Conservation (phyloP, 2,329 filamentous ascomycete species). For the Cercospora citrullina region DNA sequence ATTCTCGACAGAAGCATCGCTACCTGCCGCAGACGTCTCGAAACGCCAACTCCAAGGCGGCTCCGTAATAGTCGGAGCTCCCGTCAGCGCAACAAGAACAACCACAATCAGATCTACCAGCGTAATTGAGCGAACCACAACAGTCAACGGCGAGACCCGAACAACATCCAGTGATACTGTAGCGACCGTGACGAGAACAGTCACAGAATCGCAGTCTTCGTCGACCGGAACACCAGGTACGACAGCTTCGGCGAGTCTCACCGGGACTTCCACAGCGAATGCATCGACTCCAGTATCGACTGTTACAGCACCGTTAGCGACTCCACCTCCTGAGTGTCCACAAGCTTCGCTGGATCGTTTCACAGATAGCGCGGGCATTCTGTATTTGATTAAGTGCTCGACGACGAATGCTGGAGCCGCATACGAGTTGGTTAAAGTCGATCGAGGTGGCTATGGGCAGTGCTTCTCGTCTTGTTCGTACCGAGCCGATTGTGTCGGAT, state of each 20-base stretch:
- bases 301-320: conserved; percentile 14
- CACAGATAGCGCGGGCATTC: conserved; percentile 29
- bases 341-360: conserved; percentile 24
- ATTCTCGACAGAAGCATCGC: neutral
- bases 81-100: conserved; percentile 1
- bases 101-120: conserved; percentile 8
- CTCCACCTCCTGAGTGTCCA: conserved; percentile 30
- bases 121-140: conserved; percentile 7
- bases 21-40: neutral
- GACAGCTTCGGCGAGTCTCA: conserved; percentile 12
- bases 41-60: conserved; percentile 7
- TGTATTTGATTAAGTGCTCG: conserved; percentile 35
- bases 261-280: conserved; percentile 1
- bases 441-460: conserved; percentile 32
- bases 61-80: neutral
- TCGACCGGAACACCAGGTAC: neutral
- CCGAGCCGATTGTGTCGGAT: conserved; percentile 30
- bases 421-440: conserved; percentile 26
- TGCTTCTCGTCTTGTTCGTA: conserved; percentile 36
- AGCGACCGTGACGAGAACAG: conserved; percentile 11
- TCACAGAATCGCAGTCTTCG: conserved; percentile 10
- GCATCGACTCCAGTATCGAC: conserved; percentile 13
- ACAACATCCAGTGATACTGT: neutral
- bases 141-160: neutral
- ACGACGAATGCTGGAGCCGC: conserved; percentile 31